These are phyloP conservation scores for Porogramme epimiltina DNA, from an alignment of 1,284 basidiomycete genomes.

Conservation along the genomic window DNA sequence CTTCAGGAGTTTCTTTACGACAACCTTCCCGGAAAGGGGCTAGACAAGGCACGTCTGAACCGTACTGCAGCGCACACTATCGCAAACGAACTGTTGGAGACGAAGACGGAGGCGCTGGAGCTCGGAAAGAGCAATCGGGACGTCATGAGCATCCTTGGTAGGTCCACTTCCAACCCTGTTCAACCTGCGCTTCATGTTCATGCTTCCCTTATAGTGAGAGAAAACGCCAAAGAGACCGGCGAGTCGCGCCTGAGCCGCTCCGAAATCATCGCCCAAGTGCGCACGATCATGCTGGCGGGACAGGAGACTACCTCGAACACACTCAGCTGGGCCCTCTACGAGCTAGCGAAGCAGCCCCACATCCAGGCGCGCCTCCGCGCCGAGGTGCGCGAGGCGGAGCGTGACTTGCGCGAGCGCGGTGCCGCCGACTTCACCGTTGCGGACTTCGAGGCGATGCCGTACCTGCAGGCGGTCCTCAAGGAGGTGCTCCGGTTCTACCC, in stretches of 20 bases:
- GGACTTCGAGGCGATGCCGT: constrained; percentile 57
- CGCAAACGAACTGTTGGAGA: constrained; percentile 41
- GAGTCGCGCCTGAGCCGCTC: constrained; percentile 47
- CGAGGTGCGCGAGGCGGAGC: constrained; percentile 41
- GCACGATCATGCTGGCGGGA: constrained; percentile 46
- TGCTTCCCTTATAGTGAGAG: constrained; percentile 43
- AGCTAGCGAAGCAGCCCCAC: constrained; percentile 40
- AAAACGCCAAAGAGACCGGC: constrained; percentile 49
- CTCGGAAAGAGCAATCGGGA: constrained; percentile 36
- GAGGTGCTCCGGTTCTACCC: constrained; percentile 35
- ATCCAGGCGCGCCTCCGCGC: constrained; percentile 41
- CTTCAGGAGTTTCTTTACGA: constrained; percentile 41
- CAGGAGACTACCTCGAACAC: constrained; percentile 55
- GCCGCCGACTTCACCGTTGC: constrained; percentile 43
- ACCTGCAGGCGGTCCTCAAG: constrained; percentile 53
- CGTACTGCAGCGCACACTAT: constrained; percentile 40
- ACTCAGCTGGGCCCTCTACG: constrained; percentile 43
- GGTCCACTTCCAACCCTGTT: constrained; percentile 3
- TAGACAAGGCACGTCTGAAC: constrained; percentile 38
- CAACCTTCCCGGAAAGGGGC: constrained; percentile 36
- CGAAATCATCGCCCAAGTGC: constrained; percentile 58
- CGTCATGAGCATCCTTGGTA: constrained; percentile 46
- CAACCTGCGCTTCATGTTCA: neutral
- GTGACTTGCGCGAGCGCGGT: constrained; percentile 39
- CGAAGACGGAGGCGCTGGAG: constrained; percentile 38